These are phyloP conservation scores for Ophiostoma tasmaniense DNA, from an alignment of 2,329 filamentous ascomycete genomes.

Conservation along the genomic window DNA sequence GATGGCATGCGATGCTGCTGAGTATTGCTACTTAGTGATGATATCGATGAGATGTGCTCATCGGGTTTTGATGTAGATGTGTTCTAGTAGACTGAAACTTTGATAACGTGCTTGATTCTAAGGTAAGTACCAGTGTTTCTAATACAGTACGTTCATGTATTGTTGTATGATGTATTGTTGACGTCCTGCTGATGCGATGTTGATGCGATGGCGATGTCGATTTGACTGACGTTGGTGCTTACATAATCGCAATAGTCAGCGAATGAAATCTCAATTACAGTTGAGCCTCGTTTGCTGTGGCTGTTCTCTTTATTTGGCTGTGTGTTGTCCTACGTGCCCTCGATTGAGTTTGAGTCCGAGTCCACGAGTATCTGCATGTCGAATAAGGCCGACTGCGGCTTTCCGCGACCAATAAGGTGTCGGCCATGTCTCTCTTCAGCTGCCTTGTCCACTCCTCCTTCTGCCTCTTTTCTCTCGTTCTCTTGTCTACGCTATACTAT, in stretches of 20 bases:
- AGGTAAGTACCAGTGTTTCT: no score
- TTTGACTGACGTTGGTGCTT: background rate
- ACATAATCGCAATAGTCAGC: background rate
- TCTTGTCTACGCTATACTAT: background rate
- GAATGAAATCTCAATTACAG: background rate
- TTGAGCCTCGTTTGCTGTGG: background rate
- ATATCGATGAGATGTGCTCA: no score
- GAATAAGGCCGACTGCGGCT: background rate
- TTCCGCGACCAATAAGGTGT: background rate
- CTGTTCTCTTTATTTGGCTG: background rate
- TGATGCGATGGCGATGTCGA: background rate
- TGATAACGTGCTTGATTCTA: no score
- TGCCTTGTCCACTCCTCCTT: background rate
- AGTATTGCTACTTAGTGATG: no score
- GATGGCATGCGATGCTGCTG: no score
- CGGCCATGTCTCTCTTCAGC: constrained; percentile 1
- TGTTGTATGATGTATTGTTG: no score
- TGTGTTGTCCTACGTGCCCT: background rate
- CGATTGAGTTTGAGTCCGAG: background rate
- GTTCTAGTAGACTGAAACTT: no score
- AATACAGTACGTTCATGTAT: no score
- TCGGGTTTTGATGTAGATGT: background rate
- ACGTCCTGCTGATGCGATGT: background rate
- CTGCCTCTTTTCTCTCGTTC: background rate
- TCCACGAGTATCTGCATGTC: no score